Evolutionary conservation across 345 rosid genomes (phyloP), one percentile per base, ranked within the genome.

Genomic region (Microcos paniculata): DNA sequence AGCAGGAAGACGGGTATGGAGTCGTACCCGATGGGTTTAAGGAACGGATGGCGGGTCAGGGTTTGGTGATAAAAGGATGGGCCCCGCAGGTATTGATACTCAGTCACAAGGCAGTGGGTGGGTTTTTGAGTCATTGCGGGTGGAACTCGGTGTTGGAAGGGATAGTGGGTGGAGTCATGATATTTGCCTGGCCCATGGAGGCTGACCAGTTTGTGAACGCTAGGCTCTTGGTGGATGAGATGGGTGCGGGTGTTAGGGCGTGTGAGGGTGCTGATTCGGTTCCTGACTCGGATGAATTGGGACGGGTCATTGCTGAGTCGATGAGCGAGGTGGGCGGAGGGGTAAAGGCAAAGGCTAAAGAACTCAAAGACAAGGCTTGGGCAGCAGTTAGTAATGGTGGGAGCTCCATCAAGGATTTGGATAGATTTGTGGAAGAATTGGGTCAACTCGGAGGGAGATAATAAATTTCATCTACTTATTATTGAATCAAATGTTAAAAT

Each of bases 111-210:
- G 90, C 90, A 0, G 89, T 89, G 6, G 89, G 90, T 14, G 85
- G 85, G 70, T 92, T 90, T 56, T 70, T 92, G 82, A 90, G 87
- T 76, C 97, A 90, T 14, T 88, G 92, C 48, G 91, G 97, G 11
- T 91, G 97, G 97, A 90, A 92, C 86, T 92, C 93, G 57, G 76
- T 84, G 65, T 78, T 82, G 8, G 96, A 90, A 81, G 91, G 79
- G 15, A 35, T 88, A 46, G 87, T 70, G 75, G 79, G 79, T 2
- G 90, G 94, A 6, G 85, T 76, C 23, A 35, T 82, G 76, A 58
- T 89, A 14, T 23, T 91, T 80, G 88, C 78, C 5, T 89, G 94
- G 94, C 97, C 97, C 0, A 88, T 92, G 94, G 90, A 86, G 76
- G 93, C 89, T 23, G 94, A 88, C 77, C 94, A 90, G 69, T 88